These are phyloP conservation scores for Austroboletus novae-zelandiae DNA, from an alignment of 1,284 basidiomycete species.

Conservation along the genomic window DNA sequence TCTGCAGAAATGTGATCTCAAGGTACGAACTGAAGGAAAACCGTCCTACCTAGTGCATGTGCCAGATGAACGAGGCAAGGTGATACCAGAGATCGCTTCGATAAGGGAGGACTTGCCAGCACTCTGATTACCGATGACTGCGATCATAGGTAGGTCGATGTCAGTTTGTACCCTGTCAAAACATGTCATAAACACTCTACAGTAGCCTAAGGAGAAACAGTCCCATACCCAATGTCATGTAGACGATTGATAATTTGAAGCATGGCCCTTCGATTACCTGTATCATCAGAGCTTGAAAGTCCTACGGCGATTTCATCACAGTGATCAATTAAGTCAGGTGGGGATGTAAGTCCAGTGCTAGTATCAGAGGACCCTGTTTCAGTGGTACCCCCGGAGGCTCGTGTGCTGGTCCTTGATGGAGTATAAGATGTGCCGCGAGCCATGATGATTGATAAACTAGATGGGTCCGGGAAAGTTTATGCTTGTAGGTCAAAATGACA, in stretches of 20 bases:
- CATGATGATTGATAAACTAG: too few species aligned
- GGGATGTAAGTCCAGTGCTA: too few species aligned
- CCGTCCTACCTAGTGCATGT: constrained; percentile 61
- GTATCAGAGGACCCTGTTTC: too few species aligned
- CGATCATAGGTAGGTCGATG: constrained; percentile 63
- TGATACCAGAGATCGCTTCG: constrained; percentile 73
- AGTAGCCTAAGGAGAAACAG: background rate
- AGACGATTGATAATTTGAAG: background rate
- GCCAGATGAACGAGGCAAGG: constrained; percentile 59
- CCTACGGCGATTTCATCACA: background rate
- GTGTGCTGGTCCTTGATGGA: too few species aligned
- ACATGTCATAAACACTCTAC: background rate
- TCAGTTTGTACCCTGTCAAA: background rate
- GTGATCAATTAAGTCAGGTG: background rate
- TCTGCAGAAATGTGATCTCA: constrained; percentile 34
- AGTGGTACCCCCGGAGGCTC: too few species aligned
- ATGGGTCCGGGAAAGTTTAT: too few species aligned
- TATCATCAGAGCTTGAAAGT: background rate
- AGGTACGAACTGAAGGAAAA: accelerated
- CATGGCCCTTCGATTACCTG: background rate
- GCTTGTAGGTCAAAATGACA: too few species aligned
- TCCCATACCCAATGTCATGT: background rate
- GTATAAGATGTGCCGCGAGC: too few species aligned
- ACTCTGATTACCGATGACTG: constrained; percentile 64
- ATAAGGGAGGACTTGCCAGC: constrained; percentile 75